Conservation (phyloP, 2,329 filamentous ascomycete genomes). For the Colletotrichum tropicale region DNA sequence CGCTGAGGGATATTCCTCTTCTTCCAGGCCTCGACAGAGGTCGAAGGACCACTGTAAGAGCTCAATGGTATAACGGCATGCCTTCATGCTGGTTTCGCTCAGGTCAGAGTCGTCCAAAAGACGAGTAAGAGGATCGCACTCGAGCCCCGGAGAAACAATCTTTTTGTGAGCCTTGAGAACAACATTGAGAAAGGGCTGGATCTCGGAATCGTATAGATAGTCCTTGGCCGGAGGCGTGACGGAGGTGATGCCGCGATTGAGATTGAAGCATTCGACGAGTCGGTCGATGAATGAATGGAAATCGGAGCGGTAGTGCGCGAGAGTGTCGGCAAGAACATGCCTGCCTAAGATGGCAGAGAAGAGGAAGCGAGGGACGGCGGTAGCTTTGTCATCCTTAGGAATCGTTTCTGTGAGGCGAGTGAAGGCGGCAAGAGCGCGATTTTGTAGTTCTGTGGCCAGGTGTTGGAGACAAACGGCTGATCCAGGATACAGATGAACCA, state of each 20-base stretch:
- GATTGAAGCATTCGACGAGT: background rate
- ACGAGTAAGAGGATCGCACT: background rate
- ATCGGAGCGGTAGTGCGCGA: background rate
- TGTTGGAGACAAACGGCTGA: background rate
- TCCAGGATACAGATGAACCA: background rate
- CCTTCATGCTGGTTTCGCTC: background rate
- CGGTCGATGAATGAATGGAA: background rate
- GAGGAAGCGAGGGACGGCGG: background rate
- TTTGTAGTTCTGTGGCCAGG: background rate
- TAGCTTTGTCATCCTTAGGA: background rate
- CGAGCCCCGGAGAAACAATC: background rate
- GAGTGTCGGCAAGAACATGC: background rate
- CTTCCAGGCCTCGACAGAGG: background rate
- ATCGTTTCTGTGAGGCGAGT: background rate
- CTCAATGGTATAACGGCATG: background rate
- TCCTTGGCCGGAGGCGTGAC: background rate
- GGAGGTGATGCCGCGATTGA: background rate
- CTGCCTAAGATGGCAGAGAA: background rate
- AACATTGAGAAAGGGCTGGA: background rate
- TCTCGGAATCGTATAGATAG: background rate
- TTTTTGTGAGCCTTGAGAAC: background rate
- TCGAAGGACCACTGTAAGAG: background rate
- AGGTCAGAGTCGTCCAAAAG: background rate
- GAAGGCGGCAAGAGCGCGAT: background rate
- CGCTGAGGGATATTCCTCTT: background rate